Conservation (phyloP, 2,329 filamentous ascomycete genomes). For the Colletotrichum godetiae region DNA sequence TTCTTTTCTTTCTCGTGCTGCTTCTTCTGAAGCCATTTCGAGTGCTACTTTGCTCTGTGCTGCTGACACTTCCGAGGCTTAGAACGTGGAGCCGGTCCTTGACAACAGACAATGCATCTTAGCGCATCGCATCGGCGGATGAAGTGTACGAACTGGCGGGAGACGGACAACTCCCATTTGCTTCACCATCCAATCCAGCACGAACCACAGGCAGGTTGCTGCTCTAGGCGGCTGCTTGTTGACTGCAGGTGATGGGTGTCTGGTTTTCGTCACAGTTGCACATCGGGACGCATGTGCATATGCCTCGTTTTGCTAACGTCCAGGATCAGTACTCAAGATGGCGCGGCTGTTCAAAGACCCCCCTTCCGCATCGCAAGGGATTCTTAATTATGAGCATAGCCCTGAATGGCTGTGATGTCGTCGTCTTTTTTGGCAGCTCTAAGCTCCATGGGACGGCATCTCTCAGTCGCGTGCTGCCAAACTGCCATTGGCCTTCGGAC, state of each 20-base stretch:
- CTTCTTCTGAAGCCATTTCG: neutral
- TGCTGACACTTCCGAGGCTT: neutral
- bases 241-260: slow-evolving; percentile 14
- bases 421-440: neutral
- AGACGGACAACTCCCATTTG: slow-evolving; percentile 26
- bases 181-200: slow-evolving; percentile 29
- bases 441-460: slow-evolving; percentile 25
- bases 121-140: slow-evolving; percentile 4
- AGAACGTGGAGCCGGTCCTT: slow-evolving; percentile 2
- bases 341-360: neutral
- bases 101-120: slow-evolving; percentile 20
- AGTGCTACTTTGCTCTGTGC: slow-evolving; percentile 10
- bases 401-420: neutral
- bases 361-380: neutral
- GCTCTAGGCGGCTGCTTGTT: slow-evolving; percentile 20
- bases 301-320: slow-evolving; percentile 12
- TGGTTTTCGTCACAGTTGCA: slow-evolving; percentile 27
- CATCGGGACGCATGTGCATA: slow-evolving; percentile 19
- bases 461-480: neutral
- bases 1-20: neutral
- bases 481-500: slow-evolving; percentile 3
- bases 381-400: slow-evolving; percentile 5
- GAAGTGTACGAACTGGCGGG: slow-evolving; percentile 28
- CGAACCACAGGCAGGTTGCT: slow-evolving; percentile 15
- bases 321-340: neutral